These are phyloP conservation scores for Barnettozyma populi DNA, from an alignment of 805 yeast genomes.

Conservation along the genomic window DNA sequence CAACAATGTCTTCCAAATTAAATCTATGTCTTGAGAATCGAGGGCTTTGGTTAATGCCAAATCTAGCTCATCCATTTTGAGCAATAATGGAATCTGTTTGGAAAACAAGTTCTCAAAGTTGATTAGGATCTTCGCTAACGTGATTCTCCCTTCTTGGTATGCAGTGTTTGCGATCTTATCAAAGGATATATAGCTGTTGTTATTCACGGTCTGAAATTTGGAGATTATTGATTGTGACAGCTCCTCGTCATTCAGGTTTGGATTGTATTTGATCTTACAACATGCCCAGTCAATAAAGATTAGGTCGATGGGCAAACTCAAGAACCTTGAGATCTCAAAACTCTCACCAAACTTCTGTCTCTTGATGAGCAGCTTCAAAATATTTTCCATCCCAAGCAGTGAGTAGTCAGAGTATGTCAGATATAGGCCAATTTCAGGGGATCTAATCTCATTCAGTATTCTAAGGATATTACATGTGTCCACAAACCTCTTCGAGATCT, in stretches of 20 bases:
- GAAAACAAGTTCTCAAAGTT: conserved; percentile 55
- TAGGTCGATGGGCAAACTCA: conserved; percentile 39
- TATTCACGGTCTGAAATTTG: conserved; percentile 32
- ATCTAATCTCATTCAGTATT: conserved; percentile 64
- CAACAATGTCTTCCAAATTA: conserved; percentile 52
- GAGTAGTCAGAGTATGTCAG: conserved; percentile 54
- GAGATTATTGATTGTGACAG: conserved; percentile 45
- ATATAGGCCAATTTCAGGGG: conserved; percentile 60
- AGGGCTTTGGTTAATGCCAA: conserved; percentile 65
- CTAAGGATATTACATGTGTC: conserved; percentile 56
- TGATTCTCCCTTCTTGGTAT: conserved; percentile 72
- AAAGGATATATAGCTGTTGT: conserved; percentile 44
- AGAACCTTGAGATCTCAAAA: conserved; percentile 50
- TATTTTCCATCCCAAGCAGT: conserved; percentile 45
- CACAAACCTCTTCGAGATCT: conserved; percentile 50
- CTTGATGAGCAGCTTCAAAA: conserved; percentile 52
- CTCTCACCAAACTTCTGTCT: conserved; percentile 60
- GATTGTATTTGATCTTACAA: conserved; percentile 52
- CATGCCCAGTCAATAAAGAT: conserved; percentile 81
- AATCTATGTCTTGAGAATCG: conserved; percentile 34
- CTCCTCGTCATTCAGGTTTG: conserved; percentile 51
- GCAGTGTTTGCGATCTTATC: conserved; percentile 60
- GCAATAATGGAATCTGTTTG: conserved; percentile 55
- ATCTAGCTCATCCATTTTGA: conserved; percentile 68
- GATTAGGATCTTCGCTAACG: conserved; percentile 61